phyloP scores from a whole-genome alignment of 2,329 filamentous ascomycete genomes.

The Aspergillus sp. region DNA sequence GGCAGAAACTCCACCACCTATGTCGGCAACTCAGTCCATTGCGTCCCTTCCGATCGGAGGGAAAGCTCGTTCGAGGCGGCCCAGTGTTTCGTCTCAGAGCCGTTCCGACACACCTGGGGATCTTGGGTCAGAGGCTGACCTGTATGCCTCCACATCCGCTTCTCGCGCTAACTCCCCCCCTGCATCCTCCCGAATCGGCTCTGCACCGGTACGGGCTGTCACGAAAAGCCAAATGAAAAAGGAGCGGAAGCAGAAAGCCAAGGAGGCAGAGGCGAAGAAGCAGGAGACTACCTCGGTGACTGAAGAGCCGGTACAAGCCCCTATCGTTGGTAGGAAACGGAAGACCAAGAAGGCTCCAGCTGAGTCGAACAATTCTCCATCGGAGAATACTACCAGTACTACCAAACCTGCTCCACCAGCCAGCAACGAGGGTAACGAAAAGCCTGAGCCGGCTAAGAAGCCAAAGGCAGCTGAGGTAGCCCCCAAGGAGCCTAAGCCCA shows the following conservation, averaged over 20 bases:
- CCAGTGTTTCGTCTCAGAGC: slow-evolving; percentile 56
- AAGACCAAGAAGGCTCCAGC: slow-evolving; percentile 51
- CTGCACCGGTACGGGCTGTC: slow-evolving; percentile 59
- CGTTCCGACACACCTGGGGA: slow-evolving; percentile 63
- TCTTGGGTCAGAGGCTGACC: slow-evolving; percentile 58
- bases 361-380: slow-evolving; percentile 14
- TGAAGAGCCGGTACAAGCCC: slow-evolving; percentile 59
- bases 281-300: slow-evolving; percentile 37
- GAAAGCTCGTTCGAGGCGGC: slow-evolving; percentile 35
- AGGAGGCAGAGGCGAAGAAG: slow-evolving; percentile 46
- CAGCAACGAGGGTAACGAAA: slow-evolving; percentile 18
- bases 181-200: slow-evolving; percentile 54
- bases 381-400: slow-evolving; percentile 16
- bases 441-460: slow-evolving; percentile 17
- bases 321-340: slow-evolving; percentile 64
- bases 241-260: slow-evolving; percentile 53
- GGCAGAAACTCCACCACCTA: slow-evolving; percentile 42
- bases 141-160: slow-evolving; percentile 57
- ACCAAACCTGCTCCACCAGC: slow-evolving; percentile 18
- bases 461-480: background rate
- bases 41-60: slow-evolving; percentile 29
- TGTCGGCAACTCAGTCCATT: slow-evolving; percentile 32
- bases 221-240: slow-evolving; percentile 65
- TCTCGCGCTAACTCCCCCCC: slow-evolving; percentile 62
- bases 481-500: background rate